phyloP scores from a whole-genome alignment of 2,329 filamentous ascomycete species.

The Colletotrichum viniferum region DNA sequence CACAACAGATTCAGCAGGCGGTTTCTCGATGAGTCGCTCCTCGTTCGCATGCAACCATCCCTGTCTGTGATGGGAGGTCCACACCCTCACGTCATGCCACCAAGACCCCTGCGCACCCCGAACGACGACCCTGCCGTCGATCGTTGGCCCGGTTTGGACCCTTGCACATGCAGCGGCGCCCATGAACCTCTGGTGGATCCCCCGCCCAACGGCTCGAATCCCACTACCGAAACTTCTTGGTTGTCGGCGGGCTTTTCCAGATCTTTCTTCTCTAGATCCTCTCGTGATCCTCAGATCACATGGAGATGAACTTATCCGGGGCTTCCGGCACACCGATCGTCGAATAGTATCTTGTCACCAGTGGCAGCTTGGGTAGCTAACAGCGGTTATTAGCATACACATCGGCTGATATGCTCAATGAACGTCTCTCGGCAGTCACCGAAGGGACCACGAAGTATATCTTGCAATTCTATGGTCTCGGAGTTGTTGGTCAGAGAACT shows the following conservation, averaged over 20 bases:
- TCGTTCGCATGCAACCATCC: not conserved
- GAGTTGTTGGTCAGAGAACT: not conserved
- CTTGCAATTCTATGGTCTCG: not conserved
- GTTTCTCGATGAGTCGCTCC: not conserved
- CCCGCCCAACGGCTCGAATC: not conserved
- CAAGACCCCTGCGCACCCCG: not conserved
- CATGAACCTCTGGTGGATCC: not conserved
- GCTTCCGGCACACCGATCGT: not conserved
- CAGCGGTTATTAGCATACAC: not conserved
- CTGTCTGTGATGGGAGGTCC: not conserved
- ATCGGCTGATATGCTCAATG: not conserved
- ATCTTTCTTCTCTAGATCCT: not conserved
- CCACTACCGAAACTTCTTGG: not conserved
- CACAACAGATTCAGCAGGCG: not conserved
- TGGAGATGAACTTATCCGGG: not conserved
- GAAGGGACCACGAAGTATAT: not conserved
- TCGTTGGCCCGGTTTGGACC: slow-evolving; percentile 2
- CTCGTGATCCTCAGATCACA: slow-evolving; percentile 8
- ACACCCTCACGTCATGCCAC: slow-evolving; percentile 2
- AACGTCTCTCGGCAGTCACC: not conserved
- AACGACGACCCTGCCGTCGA: slow-evolving; percentile 8
- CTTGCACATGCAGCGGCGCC: not conserved
- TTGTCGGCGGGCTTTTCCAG: not conserved
- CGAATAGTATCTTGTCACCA: not conserved
- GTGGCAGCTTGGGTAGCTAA: not conserved